A percentile compares a stretch with the other conserved stretches of the same genome.
phyloP scores from a whole-genome alignment of 495 filamentous ascomycete genomes.

The Penicillium canescens region DNA sequence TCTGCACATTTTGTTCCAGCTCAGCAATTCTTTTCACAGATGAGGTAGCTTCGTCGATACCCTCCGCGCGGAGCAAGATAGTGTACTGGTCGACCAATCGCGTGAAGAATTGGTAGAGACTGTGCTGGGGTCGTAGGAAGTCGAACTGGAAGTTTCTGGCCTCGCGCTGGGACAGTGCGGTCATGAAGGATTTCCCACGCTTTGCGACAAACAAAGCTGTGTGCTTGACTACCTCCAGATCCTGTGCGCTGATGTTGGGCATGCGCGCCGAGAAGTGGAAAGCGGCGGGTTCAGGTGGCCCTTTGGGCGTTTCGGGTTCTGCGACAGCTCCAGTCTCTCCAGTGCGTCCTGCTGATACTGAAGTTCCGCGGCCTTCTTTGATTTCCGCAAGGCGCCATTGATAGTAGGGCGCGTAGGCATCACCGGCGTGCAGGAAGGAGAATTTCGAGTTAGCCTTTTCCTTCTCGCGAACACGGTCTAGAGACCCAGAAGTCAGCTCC shows the following conservation, averaged over 20 bases:
- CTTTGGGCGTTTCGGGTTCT: slow-evolving; percentile 69
- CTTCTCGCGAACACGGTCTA: slow-evolving; percentile 82
- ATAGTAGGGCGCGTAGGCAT: slow-evolving; percentile 88
- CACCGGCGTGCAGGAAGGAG: slow-evolving; percentile 77
- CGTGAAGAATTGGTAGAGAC: slow-evolving; percentile 91
- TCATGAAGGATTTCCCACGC: slow-evolving; percentile 89
- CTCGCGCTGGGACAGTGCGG: slow-evolving; percentile 81
- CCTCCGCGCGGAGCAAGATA: slow-evolving; percentile 67
- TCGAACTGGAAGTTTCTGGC: slow-evolving; percentile 94
- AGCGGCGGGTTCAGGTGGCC: slow-evolving; percentile 82
- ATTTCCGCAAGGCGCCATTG: slow-evolving; percentile 87
- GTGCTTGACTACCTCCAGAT: slow-evolving; percentile 87
- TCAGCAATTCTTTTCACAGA: slow-evolving; percentile 71
- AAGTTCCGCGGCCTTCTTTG: slow-evolving; percentile 76
- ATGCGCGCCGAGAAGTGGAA: slow-evolving; percentile 96
- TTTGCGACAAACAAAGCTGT: slow-evolving; percentile 90
- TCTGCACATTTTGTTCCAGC: slow-evolving; percentile 71
- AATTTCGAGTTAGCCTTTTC: slow-evolving; percentile 86
- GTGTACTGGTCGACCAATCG: slow-evolving; percentile 92
- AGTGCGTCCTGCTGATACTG: slow-evolving; percentile 73
- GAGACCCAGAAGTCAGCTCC: too few species aligned
- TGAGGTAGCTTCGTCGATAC: slow-evolving; percentile 66
- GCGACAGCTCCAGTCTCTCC: slow-evolving; percentile 58
- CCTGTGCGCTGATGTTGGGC: slow-evolving; percentile 94
- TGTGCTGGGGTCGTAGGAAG: slow-evolving; percentile 94